A percentile compares a stretch with the other conserved stretches of the same genome.
phyloP scores from a whole-genome alignment of 2,329 filamentous ascomycete genomes.

The Xylariaceae sp. region DNA sequence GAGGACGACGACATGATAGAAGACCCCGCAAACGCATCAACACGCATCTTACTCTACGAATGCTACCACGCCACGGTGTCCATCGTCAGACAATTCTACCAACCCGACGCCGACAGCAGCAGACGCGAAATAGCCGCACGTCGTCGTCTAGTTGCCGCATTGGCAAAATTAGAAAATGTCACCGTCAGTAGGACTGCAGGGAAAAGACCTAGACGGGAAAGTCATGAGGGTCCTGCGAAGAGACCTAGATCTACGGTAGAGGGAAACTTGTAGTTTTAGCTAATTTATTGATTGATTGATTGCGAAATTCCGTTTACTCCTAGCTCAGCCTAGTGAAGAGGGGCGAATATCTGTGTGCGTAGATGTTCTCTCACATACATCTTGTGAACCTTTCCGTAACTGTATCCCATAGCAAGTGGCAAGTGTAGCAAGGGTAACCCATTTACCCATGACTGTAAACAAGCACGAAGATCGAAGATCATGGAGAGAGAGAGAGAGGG shows the following conservation, averaged over 20 bases:
- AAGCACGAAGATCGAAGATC: background rate
- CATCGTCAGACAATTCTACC: slow-evolving; percentile 52
- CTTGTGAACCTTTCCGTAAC: too few relatives aligned
- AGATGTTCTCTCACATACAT: too few relatives aligned
- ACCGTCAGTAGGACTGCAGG: slow-evolving; percentile 33
- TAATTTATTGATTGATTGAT: too few relatives aligned
- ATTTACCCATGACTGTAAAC: background rate
- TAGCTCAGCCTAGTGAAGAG: too few relatives aligned
- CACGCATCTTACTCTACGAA: slow-evolving; percentile 51
- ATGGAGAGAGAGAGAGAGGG: background rate
- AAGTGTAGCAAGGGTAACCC: too few relatives aligned
- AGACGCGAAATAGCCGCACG: slow-evolving; percentile 49
- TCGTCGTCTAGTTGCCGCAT: slow-evolving; percentile 43
- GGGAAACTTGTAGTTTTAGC: too few relatives aligned
- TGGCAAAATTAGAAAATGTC: slow-evolving; percentile 43
- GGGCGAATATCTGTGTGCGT: too few relatives aligned
- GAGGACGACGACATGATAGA: slow-evolving; percentile 35
- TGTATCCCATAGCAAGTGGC: too few relatives aligned
- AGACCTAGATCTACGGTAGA: slow-evolving; percentile 22
- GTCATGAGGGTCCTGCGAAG: slow-evolving; percentile 42
- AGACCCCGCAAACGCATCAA: slow-evolving; percentile 38
- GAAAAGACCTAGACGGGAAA: slow-evolving; percentile 35
- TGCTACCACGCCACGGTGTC: slow-evolving; percentile 51
- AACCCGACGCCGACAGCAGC: slow-evolving; percentile 43
- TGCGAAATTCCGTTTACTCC: too few relatives aligned